phyloP scores from a whole-genome alignment of 768 basidiomycete genomes.

The Pulveroboletus ravenelii region DNA sequence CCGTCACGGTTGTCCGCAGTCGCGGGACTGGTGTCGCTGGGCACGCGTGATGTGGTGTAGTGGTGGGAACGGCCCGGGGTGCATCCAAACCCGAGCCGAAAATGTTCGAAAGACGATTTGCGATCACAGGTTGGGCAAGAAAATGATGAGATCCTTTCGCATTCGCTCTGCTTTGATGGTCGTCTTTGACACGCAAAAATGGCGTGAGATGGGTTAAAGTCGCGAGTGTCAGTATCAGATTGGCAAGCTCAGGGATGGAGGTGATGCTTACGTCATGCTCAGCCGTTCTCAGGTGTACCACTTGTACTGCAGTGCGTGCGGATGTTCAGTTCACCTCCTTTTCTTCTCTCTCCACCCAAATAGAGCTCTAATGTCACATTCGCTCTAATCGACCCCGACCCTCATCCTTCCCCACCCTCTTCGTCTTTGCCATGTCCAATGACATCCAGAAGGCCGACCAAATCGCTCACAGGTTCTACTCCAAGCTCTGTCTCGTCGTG shows the following conservation, averaged over 20 bases:
- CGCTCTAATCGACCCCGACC: conserved; percentile 20
- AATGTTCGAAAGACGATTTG: too few relatives aligned
- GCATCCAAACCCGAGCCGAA: too few relatives aligned
- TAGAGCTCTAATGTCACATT: conserved; percentile 31
- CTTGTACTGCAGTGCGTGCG: conserved; percentile 14
- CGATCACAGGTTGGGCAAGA: too few relatives aligned
- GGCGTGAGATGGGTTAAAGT: not conserved
- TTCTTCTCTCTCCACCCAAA: conserved; percentile 5
- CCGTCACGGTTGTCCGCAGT: too few relatives aligned
- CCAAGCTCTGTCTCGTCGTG: conserved; percentile 74
- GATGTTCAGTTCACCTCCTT: conserved; percentile 21
- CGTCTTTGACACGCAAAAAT: not conserved
- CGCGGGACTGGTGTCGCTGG: too few relatives aligned
- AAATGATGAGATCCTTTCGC: too few relatives aligned
- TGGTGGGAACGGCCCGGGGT: too few relatives aligned
- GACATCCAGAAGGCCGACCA: conserved; percentile 72
- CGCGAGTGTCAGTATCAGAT: not conserved
- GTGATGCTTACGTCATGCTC: conserved; percentile 23
- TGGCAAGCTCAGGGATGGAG: conserved; percentile 13
- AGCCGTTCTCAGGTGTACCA: conserved; percentile 12
- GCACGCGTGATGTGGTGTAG: not conserved
- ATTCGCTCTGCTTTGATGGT: too few relatives aligned
- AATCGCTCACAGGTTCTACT: conserved; percentile 79
- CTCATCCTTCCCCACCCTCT: conserved; percentile 1
- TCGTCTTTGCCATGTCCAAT: conserved; percentile 43